Evolutionary conservation across 148 eudicot species (phyloP), one percentile per base, ranked within the genome.

Genomic region (Silene uniflora): DNA sequence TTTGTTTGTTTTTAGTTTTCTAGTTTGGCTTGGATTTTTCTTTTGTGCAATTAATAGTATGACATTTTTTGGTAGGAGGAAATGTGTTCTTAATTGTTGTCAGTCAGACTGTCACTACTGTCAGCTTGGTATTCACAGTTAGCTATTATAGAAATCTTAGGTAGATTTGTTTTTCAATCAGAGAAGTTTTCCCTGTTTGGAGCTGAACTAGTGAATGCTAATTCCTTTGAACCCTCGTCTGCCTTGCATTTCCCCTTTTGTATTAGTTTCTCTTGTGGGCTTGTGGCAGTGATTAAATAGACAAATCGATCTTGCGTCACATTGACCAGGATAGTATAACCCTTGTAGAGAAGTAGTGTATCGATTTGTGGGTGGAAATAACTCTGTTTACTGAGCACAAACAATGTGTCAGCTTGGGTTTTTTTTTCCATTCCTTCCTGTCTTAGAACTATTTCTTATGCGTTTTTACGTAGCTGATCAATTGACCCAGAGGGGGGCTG

Each of bases 101-200:
- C 58, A 32, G 69, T 35, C 47, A 69, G 58, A 21, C 54, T 35
- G 47, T 42, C 49, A 68, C 27, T 68, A 42, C 56, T 64, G 24
- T 22, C 22, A 29, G 64, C 17, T 54, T 35, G 71, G 19, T 8
- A 21, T 62, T 11, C 46, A 16, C 14, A 29, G 24, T 39, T 35
- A 29, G 55, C 29, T 44, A n/a, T 42, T 72, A 39, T 11, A 2
- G 58, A 71, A 16, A 55, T 32, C 54, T 62, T 35, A 29, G 23
- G 22, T 58, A 10, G 21, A 25, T 24, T 25, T 62, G n/a, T 44
- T 25, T 72, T 73, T 23, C 68, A 4, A 13, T 52, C 49, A 10
- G 44, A 2, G 9, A 25, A 21, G 16, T 0, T 10, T 73, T 73
- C 73, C 73, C 46, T 67, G 66, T 71, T 77, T 71, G 18, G 73